Evolutionary conservation across 2,329 filamentous ascomycete species (phyloP).

Genomic region (Trichoderma simmonsii): DNA sequence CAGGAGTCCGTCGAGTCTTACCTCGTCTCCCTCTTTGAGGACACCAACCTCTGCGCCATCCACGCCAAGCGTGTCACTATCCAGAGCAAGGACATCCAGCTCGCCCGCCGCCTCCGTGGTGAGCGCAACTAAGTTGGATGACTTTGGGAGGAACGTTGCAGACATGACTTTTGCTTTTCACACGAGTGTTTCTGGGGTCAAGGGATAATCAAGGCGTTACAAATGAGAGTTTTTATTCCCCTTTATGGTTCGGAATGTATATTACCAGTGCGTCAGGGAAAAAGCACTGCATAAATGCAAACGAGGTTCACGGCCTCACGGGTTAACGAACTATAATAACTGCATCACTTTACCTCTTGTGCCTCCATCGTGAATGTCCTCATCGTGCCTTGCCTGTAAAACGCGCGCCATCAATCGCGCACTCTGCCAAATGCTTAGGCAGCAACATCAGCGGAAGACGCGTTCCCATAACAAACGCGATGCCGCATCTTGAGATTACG

Average conservation of each 20-base stretch:
- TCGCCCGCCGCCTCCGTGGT: constrained; percentile 90
- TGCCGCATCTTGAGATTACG: neutral
- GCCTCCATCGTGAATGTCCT: neutral
- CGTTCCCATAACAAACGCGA: neutral
- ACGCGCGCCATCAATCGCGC: neutral
- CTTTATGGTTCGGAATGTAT: constrained; percentile 37
- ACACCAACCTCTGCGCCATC: constrained; percentile 97
- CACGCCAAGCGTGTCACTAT: constrained; percentile 99
- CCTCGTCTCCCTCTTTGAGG: constrained; percentile 96
- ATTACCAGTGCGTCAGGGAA: constrained; percentile 31
- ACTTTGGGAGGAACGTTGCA: constrained; percentile 28
- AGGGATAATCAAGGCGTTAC: constrained; percentile 47
- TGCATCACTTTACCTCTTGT: neutral
- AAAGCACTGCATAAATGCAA: constrained; percentile 25
- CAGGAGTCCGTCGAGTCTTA: constrained; percentile 99
- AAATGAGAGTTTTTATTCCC: constrained; percentile 38
- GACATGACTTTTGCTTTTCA: constrained; percentile 37
- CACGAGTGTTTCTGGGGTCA: constrained; percentile 38
- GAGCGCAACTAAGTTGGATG: constrained; percentile 70
- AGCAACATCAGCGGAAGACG: neutral
- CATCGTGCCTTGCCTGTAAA: neutral
- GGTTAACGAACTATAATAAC: constrained; percentile 5
- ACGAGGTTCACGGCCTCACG: constrained; percentile 5
- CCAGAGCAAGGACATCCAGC: constrained; percentile 95
- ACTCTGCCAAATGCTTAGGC: neutral